Base-by-base conservation (phyloP, 495 filamentous ascomycete species). In the Durotheca rogersii region DNA sequence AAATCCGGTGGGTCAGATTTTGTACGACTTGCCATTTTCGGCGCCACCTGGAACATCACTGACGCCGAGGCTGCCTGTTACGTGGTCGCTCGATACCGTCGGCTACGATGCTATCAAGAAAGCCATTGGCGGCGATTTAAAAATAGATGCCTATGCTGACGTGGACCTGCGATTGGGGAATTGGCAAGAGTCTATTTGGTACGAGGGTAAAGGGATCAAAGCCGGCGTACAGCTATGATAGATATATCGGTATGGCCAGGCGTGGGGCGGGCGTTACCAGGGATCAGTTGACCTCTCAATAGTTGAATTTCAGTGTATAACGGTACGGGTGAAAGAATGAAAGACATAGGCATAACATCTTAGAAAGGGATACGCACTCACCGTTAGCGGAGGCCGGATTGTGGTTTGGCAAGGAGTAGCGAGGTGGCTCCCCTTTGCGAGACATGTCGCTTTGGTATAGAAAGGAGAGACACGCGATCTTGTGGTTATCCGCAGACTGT, bases 61-160 rank as follows among this genome's bases (percentile, higher is more conserved):
- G 43, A 86, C 83, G 1, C 93, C 93, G 2, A 78, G 74, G 47
- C 59, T 98, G 37, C 92, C 93, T 0, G 91, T 96, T 4, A 74
- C 85, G 19, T 86, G 91, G 81, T 81, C 78, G 33, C 43, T 92
- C 1, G 84, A 79, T 10, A 82, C 84, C 7, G 82, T 94, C 31
- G 93, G 92, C 2, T 95, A 92, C 65, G 85, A 88, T 17, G 84
- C 83, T 25, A 69, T 98, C 20, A 81, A 74, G 57, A 81, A 81
- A 58, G 91, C 93, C n/a, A 65, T 98, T n/a, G 89, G 91, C 7
- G 89, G 91, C 0, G 72, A 69, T 19, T 65, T 96, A 56, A 84
- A 85, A 65, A 63, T 98, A 50, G 85, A 90, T 68, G 85, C 90
- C n/a, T 72, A 75, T 48, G 93, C 90, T 5, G 72, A 78, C 23